These are phyloP conservation scores for Didymosphaeria variabile DNA, from an alignment of 2,329 filamentous ascomycete species.

Conservation along the genomic window DNA sequence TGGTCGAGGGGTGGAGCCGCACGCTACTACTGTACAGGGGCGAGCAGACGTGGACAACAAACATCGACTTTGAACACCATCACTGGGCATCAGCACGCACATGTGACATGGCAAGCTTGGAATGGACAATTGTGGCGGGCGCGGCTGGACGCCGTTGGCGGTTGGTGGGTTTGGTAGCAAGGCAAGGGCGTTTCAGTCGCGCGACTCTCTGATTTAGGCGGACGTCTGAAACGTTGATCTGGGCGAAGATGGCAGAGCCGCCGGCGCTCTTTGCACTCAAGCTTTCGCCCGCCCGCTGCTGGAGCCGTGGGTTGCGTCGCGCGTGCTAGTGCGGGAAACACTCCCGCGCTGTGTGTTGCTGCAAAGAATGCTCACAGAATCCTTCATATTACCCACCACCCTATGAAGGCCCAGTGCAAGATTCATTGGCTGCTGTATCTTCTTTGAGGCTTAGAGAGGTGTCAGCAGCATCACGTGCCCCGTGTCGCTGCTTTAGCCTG, in stretches of 20 bases:
- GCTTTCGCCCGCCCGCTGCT: constrained; percentile 18
- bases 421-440: constrained; percentile 27
- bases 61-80: background rate
- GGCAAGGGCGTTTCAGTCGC: constrained; percentile 39
- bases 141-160: constrained; percentile 1
- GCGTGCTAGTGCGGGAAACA: constrained; percentile 29
- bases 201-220: constrained; percentile 27
- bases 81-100: background rate
- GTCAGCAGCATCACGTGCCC: constrained; percentile 22
- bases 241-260: constrained; percentile 25
- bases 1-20: constrained; percentile 7
- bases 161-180: constrained; percentile 27
- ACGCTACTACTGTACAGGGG: background rate
- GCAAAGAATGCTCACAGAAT: constrained; percentile 13
- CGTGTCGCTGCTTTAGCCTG: constrained; percentile 22
- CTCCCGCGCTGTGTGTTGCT: constrained; percentile 3
- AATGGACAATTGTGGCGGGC: background rate
- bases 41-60: background rate
- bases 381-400: constrained; percentile 2
- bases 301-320: constrained; percentile 23
- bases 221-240: constrained; percentile 42
- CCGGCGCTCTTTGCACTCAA: constrained; percentile 18
- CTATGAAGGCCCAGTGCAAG: constrained; percentile 19
- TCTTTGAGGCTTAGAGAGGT: constrained; percentile 18
- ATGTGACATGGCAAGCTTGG: background rate